Evolutionary conservation across 2,329 filamentous ascomycete genomes (phyloP).

Genomic region (Diplodia scrobiculata): DNA sequence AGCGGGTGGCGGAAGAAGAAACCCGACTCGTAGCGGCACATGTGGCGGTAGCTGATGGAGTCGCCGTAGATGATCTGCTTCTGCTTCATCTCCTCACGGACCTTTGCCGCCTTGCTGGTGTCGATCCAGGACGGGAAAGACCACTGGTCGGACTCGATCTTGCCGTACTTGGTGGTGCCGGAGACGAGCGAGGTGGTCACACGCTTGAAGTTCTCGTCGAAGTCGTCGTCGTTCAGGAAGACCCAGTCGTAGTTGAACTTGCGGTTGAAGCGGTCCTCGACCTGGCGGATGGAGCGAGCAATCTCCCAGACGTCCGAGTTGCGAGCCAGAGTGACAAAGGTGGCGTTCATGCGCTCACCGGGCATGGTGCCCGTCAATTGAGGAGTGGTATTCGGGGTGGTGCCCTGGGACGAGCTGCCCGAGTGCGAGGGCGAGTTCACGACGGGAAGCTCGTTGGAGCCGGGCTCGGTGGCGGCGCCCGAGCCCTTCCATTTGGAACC

Average conservation of each 20-base stretch:
- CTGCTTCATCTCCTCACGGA: constrained; percentile 89
- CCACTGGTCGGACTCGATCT: constrained; percentile 92
- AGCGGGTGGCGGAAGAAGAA: constrained; percentile 97
- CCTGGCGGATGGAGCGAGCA: constrained; percentile 88
- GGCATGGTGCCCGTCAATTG: constrained; percentile 54
- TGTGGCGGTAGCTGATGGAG: constrained; percentile 95
- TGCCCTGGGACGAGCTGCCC: constrained; percentile 30
- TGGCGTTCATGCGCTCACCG: constrained; percentile 87
- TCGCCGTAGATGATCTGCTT: constrained; percentile 98
- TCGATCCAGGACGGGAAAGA: constrained; percentile 96
- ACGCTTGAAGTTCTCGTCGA: constrained; percentile 90
- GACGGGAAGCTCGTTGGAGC: constrained; percentile 10
- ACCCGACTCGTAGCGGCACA: constrained; percentile 98
- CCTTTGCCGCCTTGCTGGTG: constrained; percentile 85
- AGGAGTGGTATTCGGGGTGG: constrained; percentile 40
- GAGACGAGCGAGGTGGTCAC: constrained; percentile 88
- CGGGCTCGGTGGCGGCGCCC: constrained; percentile 20
- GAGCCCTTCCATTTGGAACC: constrained; percentile 30
- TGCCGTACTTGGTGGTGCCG: constrained; percentile 85
- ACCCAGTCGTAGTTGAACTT: constrained; percentile 99
- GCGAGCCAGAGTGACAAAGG: constrained; percentile 91
- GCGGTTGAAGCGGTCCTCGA: constrained; percentile 97
- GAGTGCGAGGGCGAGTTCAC: constrained; percentile 7
- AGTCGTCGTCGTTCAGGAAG: constrained; percentile 94
- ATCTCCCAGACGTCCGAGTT: constrained; percentile 97